Base-by-base conservation (phyloP, 164 flowering plant genomes). In the Nymphaea colorata region DNA sequence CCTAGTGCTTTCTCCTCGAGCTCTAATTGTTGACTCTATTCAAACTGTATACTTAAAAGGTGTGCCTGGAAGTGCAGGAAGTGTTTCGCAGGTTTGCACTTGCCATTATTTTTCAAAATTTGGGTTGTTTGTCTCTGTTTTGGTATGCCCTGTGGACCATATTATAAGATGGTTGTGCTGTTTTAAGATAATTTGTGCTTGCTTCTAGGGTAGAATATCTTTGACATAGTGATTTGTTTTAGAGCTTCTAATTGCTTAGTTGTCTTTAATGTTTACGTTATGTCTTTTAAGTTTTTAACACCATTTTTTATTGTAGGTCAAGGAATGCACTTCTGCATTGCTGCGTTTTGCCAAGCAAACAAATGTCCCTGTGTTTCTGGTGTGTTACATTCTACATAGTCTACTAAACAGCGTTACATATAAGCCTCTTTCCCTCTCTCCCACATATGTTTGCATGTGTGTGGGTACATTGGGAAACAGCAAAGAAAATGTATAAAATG, bases 21-120 rank as follows among this genome's bases (percentile, higher is more conserved):
- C 90, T 74, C 67, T 94, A 60, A 77, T 94, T 62, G 73, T 95
- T 64, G 98, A 95, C 78, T 95, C 99, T n/a, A 86, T 95, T 80
- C 99, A 95, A 77, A 92, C 99, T 16, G 94, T 90, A 61, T 88
- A 90, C 79, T 71, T 95, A 71, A 79, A 71, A 55, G 94, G 84
- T 69, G 91, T 84, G 61, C 69, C 80, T 76, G 97, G 97, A 80
- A 88, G 92, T 75, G 84, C 97, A 64, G 98, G 99, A 76, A 85
- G 92, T 51, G 17, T 83, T 64, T 0, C 60, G 1, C 99, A 95
- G 97, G 97, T 94, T 75, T 41, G 64, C 53, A 5, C 0, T 10
- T 45, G 11, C 11, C 7, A 45, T 45, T 45, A 2, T 45, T 45
- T 5, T 10, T 45, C 0, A 45, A 5, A 45, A 45, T 18, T 65